phyloP scores from a whole-genome alignment of 352 stramenopile species.

The Globisporangium uncinulatum region DNA sequence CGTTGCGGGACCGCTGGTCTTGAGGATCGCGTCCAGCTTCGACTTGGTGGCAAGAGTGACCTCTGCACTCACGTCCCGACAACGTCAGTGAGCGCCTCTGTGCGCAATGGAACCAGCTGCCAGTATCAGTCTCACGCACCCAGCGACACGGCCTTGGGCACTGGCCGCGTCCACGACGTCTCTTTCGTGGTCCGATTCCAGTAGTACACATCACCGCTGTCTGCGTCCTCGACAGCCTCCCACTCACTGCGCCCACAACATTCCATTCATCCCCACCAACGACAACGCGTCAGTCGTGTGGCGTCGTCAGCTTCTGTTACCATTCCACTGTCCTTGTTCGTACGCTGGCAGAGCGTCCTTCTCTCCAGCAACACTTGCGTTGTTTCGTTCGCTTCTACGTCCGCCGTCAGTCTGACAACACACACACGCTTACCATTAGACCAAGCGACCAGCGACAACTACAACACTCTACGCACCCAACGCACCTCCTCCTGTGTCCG shows the following conservation, averaged over 20 bases:
- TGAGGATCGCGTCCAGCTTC: slow-evolving; percentile 52
- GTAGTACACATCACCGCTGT: slow-evolving; percentile 57
- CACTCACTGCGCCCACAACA: slow-evolving; percentile 33
- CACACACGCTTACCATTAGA: background rate
- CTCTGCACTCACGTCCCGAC: slow-evolving; percentile 13
- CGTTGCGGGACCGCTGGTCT: slow-evolving; percentile 21
- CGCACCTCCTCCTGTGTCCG: background rate
- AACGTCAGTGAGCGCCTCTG: no score
- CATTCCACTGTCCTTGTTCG: background rate
- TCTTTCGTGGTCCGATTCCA: slow-evolving; percentile 75
- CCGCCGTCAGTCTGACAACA: background rate
- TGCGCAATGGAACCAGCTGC: background rate
- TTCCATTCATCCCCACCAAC: background rate
- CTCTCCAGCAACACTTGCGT: background rate
- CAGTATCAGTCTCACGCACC: slow-evolving; percentile 18
- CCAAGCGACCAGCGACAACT: background rate
- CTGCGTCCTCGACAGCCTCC: slow-evolving; percentile 51
- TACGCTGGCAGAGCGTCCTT: background rate
- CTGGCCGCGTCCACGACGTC: slow-evolving; percentile 60
- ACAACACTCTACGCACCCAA: background rate
- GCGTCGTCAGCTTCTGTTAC: no score
- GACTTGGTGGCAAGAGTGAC: slow-evolving; percentile 58
- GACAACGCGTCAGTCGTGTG: background rate
- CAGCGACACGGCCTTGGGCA: slow-evolving; percentile 41
- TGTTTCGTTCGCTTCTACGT: background rate